A percentile compares a stretch with the other conserved stretches of the same genome.
phyloP scores from a whole-genome alignment of 768 basidiomycete genomes.

The Hemileccinum rubropunctum region DNA sequence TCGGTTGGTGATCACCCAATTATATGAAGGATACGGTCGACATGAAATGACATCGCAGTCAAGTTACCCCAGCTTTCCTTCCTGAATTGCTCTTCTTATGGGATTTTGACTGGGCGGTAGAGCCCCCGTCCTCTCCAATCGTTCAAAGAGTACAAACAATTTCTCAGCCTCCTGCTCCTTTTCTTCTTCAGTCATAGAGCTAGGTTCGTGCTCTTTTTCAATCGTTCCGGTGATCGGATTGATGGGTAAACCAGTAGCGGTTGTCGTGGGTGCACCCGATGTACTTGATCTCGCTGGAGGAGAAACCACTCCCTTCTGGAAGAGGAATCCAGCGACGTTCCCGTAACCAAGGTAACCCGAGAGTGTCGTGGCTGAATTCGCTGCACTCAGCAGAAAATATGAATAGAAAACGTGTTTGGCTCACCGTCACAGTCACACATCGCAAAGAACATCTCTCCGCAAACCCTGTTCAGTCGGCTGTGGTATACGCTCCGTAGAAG shows the following conservation, averaged over 20 bases:
- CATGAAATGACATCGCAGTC: neutral
- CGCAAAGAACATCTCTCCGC: constrained; percentile 86
- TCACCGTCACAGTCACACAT: constrained; percentile 76
- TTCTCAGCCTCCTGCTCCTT: constrained; percentile 92
- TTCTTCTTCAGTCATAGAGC: constrained; percentile 90
- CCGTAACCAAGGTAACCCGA: constrained; percentile 89
- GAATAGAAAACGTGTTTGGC: constrained; percentile 2
- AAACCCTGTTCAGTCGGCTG: constrained; percentile 63
- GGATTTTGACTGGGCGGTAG: constrained; percentile 66
- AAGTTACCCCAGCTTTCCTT: constrained; percentile 11
- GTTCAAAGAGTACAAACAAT: constrained; percentile 87
- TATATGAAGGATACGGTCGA: neutral
- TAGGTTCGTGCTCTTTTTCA: constrained; percentile 36
- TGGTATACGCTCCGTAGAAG: constrained; percentile 76
- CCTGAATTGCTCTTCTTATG: constrained; percentile 63
- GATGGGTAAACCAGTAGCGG: constrained; percentile 45
- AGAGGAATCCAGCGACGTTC: constrained; percentile 92
- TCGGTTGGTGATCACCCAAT: neutral
- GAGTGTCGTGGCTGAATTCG: constrained; percentile 56
- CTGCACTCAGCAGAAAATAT: neutral
- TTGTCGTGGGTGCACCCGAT: constrained; percentile 33
- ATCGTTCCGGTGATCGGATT: constrained; percentile 88
- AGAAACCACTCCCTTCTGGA: constrained; percentile 81
- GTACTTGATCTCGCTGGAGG: constrained; percentile 43
- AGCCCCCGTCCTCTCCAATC: constrained; percentile 76